phyloP scores from a whole-genome alignment of 1,284 basidiomycete species.

The Ceratobasidium sp. region DNA sequence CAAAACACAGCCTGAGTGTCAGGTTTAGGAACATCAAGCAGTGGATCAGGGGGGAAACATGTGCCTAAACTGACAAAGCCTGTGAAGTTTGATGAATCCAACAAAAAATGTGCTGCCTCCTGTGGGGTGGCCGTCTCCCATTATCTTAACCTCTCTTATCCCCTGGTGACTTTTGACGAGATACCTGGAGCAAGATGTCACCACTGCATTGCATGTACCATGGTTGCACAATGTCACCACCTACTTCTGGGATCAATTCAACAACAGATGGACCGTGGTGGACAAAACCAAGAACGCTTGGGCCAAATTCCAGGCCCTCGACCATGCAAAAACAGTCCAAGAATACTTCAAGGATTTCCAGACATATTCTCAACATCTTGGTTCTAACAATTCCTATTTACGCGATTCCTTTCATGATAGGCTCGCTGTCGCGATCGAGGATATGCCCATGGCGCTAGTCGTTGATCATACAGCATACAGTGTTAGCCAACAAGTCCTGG shows the following conservation, averaged over 20 bases:
- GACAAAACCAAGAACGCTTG: conserved; percentile 13
- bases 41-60: no score
- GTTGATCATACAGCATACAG: neutral
- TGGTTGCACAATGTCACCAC: neutral
- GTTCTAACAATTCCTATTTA: conserved; percentile 3
- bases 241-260: conserved; percentile 28
- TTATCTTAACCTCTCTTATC: neutral
- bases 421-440: neutral
- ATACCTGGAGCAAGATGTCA: conserved; percentile 9
- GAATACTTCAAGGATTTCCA: conserved; percentile 27
- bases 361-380: conserved; percentile 17
- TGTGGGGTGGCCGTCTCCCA: conserved; percentile 3
- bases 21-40: neutral
- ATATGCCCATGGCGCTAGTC: neutral
- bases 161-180: neutral
- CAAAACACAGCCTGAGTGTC: neutral
- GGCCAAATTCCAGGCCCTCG: conserved; percentile 18
- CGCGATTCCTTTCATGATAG: conserved; percentile 7
- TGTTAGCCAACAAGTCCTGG: neutral
- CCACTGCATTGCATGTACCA: neutral
- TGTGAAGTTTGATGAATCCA: neutral
- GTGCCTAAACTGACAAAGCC: neutral
- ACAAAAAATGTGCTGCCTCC: neutral
- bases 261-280: neutral
- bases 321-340: conserved; percentile 3